Percentiles rank a stretch among this genome's conserved stretches.
Evolutionary conservation across 2,329 filamentous ascomycete species (phyloP).

Genomic region (Diaporthe sp.): DNA sequence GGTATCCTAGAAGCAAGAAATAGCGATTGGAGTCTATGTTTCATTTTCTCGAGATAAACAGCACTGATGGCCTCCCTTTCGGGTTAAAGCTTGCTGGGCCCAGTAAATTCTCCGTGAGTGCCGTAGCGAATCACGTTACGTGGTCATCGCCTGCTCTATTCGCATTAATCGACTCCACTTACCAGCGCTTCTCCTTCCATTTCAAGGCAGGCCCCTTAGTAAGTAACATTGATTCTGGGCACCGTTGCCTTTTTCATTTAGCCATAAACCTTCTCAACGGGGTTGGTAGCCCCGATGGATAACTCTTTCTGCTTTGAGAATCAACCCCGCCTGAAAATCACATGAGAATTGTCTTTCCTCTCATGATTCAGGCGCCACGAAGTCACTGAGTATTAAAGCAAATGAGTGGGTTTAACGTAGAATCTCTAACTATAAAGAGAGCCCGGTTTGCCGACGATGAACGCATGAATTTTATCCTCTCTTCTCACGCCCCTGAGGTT

Average conservation of each 20-base stretch:
- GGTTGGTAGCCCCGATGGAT: not conserved
- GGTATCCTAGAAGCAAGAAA: not conserved
- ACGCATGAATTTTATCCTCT: not conserved
- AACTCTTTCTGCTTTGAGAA: not conserved
- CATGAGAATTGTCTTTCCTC: not conserved
- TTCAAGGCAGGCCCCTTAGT: not conserved
- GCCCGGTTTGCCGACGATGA: not conserved
- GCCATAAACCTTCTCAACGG: not conserved
- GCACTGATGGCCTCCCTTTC: too few species aligned
- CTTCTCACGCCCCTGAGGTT: not conserved
- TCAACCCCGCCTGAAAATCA: not conserved
- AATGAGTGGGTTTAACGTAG: not conserved
- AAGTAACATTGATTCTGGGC: constrained; percentile 7
- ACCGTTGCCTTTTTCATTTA: constrained; percentile 9
- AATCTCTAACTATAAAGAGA: not conserved
- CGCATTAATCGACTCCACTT: not conserved
- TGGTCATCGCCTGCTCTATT: not conserved
- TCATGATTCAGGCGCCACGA: not conserved
- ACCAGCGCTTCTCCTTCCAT: not conserved
- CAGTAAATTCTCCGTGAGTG: not conserved
- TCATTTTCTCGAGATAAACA: not conserved
- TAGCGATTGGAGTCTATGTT: too few species aligned
- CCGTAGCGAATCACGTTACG: not conserved
- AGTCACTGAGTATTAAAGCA: not conserved
- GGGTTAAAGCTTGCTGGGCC: not conserved